These are phyloP conservation scores for Arthrobotrys conoides DNA, from an alignment of 2,329 filamentous ascomycete genomes.

Conservation along the genomic window DNA sequence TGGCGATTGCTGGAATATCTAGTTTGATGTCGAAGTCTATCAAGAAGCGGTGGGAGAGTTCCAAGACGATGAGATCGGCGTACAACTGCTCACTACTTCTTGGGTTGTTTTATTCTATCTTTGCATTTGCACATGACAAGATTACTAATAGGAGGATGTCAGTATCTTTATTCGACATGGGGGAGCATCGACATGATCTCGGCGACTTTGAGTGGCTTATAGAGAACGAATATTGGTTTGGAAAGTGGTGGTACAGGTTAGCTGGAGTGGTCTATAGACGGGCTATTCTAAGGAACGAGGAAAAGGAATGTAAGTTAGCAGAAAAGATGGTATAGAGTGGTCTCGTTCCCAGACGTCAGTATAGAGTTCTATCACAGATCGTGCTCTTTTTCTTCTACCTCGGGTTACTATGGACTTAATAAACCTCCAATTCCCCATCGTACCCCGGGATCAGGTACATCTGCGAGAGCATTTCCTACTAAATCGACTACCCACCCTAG, in stretches of 20 bases:
- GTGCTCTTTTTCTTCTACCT: no score
- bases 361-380: no score
- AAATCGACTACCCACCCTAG: constrained; percentile 2
- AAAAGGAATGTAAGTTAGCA: constrained; percentile 42
- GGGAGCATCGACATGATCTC: constrained; percentile 23
- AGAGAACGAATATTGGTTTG: constrained; percentile 45
- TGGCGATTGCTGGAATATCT: constrained; percentile 32
- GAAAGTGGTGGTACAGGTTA: constrained; percentile 32
- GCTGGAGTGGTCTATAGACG: constrained; percentile 30
- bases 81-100: constrained; percentile 42
- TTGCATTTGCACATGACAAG: constrained; percentile 34
- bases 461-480: not conserved
- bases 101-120: constrained; percentile 42
- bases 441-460: not conserved
- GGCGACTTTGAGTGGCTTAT: constrained; percentile 56
- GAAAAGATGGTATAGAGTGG: constrained; percentile 51
- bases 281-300: constrained; percentile 33
- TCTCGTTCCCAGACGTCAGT: no score
- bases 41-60: constrained; percentile 35
- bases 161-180: constrained; percentile 39
- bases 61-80: constrained; percentile 42
- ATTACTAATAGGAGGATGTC: constrained; percentile 44
- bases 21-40: constrained; percentile 10
- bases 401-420: not conserved
- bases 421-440: not conserved